Percentiles rank a stretch among this genome's conserved stretches.
These are phyloP conservation scores for Calonectria hongkongensis DNA, from an alignment of 2,329 filamentous ascomycete genomes.

Conservation along the genomic window DNA sequence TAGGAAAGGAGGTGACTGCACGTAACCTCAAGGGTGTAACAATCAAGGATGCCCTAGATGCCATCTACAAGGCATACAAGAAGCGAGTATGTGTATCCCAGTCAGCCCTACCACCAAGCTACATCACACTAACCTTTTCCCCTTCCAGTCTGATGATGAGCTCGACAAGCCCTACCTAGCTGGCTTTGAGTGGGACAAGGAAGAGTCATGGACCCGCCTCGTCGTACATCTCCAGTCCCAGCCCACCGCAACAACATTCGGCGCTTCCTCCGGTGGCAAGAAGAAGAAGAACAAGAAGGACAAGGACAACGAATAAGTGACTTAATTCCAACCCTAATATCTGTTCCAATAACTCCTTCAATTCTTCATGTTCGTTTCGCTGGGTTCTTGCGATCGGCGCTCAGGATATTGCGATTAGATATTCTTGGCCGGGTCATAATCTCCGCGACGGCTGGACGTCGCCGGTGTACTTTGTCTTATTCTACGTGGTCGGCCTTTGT, in stretches of 20 bases:
- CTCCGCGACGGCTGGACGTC: slow-evolving; percentile 53
- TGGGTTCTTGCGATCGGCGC: slow-evolving; percentile 64
- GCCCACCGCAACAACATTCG: slow-evolving; percentile 70
- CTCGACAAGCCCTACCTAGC: slow-evolving; percentile 90
- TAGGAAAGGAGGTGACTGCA: slow-evolving; percentile 90
- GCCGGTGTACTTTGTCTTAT: slow-evolving; percentile 55
- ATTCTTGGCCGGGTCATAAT: slow-evolving; percentile 59
- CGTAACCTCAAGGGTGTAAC: slow-evolving; percentile 96
- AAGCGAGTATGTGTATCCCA: slow-evolving; percentile 82
- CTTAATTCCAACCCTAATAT: slow-evolving; percentile 55
- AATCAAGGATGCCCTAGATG: slow-evolving; percentile 96
- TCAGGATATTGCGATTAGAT: slow-evolving; percentile 67
- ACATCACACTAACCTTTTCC: slow-evolving; percentile 15
- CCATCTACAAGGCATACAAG: slow-evolving; percentile 97
- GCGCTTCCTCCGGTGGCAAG: slow-evolving; percentile 68
- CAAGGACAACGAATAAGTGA: slow-evolving; percentile 73
- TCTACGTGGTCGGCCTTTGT: slow-evolving; percentile 48
- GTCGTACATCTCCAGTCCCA: slow-evolving; percentile 90
- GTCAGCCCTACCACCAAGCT: slow-evolving; percentile 9
- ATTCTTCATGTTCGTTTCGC: slow-evolving; percentile 62
- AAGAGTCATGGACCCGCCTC: slow-evolving; percentile 91
- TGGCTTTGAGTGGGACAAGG: slow-evolving; percentile 97
- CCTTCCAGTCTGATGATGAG: slow-evolving; percentile 87
- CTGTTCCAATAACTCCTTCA: slow-evolving; percentile 64
- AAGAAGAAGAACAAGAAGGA: slow-evolving; percentile 88